Conservation (phyloP, 305 asterid genomes). For the Petunia hybrid region DNA sequence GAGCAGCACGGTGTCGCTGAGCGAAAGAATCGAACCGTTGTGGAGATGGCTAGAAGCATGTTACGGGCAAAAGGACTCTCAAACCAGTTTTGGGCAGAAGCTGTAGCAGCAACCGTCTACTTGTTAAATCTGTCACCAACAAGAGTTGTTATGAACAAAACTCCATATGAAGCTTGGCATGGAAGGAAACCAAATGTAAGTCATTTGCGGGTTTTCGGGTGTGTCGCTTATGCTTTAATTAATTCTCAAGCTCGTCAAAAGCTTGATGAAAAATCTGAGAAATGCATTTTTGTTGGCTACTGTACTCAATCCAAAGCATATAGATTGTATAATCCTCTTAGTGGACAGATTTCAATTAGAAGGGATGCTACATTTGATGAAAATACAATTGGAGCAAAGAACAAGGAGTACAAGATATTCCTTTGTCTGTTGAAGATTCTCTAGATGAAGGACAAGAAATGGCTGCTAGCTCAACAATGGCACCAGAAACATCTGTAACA, state of each 20-base stretch:
- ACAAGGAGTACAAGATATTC: neutral
- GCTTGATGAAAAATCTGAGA: too few species aligned
- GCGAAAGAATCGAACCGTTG: neutral
- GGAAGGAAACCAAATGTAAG: too few species aligned
- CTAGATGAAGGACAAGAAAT: neutral
- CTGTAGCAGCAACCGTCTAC: conserved; percentile 5
- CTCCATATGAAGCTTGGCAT: conserved; percentile 18
- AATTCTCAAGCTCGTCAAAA: too few species aligned
- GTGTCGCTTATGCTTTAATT: too few species aligned
- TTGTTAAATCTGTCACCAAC: conserved; percentile 26
- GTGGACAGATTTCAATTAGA: neutral
- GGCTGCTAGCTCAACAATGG: neutral
- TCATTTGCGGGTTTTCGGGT: too few species aligned
- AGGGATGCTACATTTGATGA: conserved; percentile 25
- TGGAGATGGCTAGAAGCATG: conserved; percentile 28
- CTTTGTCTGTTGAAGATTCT: neutral
- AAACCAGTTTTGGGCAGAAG: conserved; percentile 30
- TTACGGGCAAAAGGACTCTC: too few species aligned
- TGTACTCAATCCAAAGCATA: conserved; percentile 36
- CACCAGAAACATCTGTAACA: too few species aligned
- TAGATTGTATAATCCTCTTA: conserved; percentile 26
- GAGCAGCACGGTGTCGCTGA: neutral
- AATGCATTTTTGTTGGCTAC: too few species aligned
- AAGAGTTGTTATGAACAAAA: conserved; percentile 26
- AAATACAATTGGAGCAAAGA: neutral